Evolutionary conservation across 352 stramenopile genomes (phyloP), one percentile per base, ranked within the genome.

Genomic region (Phytophthora ramorum): DNA sequence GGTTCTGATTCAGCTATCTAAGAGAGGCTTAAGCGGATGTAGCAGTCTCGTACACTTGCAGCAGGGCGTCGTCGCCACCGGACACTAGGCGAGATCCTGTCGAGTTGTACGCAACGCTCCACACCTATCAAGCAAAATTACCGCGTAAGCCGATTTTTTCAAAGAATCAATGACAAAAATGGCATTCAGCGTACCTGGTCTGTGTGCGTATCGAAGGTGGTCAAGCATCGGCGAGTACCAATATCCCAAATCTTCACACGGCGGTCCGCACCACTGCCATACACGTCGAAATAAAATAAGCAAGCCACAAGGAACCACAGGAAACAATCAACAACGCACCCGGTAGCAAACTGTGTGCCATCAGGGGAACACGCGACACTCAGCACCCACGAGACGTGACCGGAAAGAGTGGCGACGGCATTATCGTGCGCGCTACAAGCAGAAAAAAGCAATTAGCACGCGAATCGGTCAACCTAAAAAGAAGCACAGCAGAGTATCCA

Each of bases 231-330:
- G 10, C 91, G 87, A 30, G 82, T 91, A 35, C 88, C 90, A 41
- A 97, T 76, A 44, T 97, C 91, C 91, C 91, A 97, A 63, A 97
- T 93, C 77, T 97, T 97, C n/a, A 97, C 91, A 30, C 87, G 91
- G 32, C 87, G 87, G 37, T 97, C 91, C 12, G 85, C 86, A 50
- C 88, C 88, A 64, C 88, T 96, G 41, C 38, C 38, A 45, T 12
- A 30, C 51, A 17, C 52, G 43, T 54, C 19, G 40, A 61, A 50
- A 45, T 28, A 51, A 41, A 38, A 67, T 35, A 44, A 34, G 7
- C 9, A 46, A 46, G 10, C n/a, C 10, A 4, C n/a, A 46, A 10
- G 17, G n/a, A 1, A 24, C 16, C 17, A 67, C 37, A 41, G 12
- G 16, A 28, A 7, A 44, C 7, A 10, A 38, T 43, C 32, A 45